phyloP scores from a whole-genome alignment of 2,329 filamentous ascomycete species.

The Ampelomyces quisqualis region DNA sequence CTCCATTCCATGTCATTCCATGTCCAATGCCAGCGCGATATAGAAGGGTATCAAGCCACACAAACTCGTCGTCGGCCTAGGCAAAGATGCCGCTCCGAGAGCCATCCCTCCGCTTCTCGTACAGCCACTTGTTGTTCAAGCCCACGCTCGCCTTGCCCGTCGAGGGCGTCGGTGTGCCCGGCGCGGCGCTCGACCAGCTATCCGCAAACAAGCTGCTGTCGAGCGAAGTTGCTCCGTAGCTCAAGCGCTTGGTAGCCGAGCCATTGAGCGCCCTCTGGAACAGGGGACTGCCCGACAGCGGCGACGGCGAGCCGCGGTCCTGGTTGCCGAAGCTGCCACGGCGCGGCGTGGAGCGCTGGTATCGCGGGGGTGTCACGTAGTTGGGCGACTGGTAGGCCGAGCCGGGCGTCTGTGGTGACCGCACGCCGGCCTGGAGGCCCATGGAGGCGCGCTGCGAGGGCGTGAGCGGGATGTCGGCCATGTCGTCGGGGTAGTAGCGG shows the following conservation, averaged over 20 bases:
- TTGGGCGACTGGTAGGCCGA: constrained; percentile 52
- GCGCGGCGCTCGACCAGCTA: constrained; percentile 37
- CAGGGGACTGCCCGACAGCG: constrained; percentile 61
- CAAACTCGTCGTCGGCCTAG: constrained; percentile 14
- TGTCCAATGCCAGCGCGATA: constrained; percentile 28
- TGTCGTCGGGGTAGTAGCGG: constrained; percentile 62
- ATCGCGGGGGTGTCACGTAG: constrained; percentile 84
- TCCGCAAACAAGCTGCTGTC: constrained; percentile 37
- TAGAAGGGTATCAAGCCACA: constrained; percentile 38
- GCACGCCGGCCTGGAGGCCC: constrained; percentile 68
- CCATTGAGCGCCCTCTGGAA: constrained; percentile 66
- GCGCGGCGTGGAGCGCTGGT: constrained; percentile 72
- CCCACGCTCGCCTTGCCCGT: constrained; percentile 66
- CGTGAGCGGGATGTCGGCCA: constrained; percentile 87
- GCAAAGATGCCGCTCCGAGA: constrained; percentile 40
- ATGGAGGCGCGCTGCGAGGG: constrained; percentile 83
- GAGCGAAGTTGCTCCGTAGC: constrained; percentile 57
- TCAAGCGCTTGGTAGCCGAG: constrained; percentile 58
- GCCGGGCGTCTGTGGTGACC: constrained; percentile 62
- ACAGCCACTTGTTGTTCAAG: constrained; percentile 92
- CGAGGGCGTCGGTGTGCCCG: constrained; percentile 67
- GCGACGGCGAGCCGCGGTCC: constrained; percentile 50
- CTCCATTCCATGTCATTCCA: constrained; percentile 1
- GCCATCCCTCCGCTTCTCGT: constrained; percentile 71
- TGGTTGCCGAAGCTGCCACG: constrained; percentile 59